Percentiles rank a stretch among this genome's conserved stretches.
Conservation (phyloP, 768 basidiomycete species). For the Leccinum ochraceum region DNA sequence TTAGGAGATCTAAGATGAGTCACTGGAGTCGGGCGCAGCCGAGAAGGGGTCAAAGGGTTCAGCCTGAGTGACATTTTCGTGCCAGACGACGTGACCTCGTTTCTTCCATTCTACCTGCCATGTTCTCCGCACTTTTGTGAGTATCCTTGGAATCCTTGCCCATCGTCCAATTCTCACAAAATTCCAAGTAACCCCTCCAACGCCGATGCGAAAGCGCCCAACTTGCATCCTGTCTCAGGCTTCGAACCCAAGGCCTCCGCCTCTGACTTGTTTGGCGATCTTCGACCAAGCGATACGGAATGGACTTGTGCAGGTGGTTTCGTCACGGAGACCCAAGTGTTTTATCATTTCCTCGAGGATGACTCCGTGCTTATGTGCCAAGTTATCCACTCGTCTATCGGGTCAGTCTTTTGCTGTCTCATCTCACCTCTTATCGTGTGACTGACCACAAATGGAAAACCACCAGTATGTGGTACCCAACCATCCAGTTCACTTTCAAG, state of each 20-base stretch:
- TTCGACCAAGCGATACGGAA: conserved; percentile 72
- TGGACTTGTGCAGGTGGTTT: conserved; percentile 87
- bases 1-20: background rate
- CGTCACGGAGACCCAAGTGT: conserved; percentile 86
- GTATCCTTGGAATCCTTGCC: conserved; percentile 31
- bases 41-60: conserved; percentile 13
- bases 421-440: conserved; percentile 3
- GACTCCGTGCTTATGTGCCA: conserved; percentile 80
- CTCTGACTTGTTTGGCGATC: conserved; percentile 70
- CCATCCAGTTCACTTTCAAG: conserved; percentile 93
- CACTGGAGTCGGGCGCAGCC: conserved; percentile 9
- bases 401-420: conserved; percentile 53
- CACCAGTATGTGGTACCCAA: conserved; percentile 86
- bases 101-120: conserved; percentile 38
- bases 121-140: conserved; percentile 85
- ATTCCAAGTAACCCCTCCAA: conserved; percentile 51
- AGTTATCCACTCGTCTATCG: conserved; percentile 85
- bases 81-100: background rate
- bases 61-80: background rate
- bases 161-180: conserved; percentile 13
- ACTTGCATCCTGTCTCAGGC: conserved; percentile 77
- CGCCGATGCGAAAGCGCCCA: conserved; percentile 67
- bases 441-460: conserved; percentile 12
- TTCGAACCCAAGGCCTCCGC: conserved; percentile 46
- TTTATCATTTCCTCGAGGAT: conserved; percentile 81